A percentile compares a stretch with the other conserved stretches of the same genome.
Evolutionary conservation across 2,329 filamentous ascomycete species (phyloP).

Genomic region (Colletotrichum karsti): DNA sequence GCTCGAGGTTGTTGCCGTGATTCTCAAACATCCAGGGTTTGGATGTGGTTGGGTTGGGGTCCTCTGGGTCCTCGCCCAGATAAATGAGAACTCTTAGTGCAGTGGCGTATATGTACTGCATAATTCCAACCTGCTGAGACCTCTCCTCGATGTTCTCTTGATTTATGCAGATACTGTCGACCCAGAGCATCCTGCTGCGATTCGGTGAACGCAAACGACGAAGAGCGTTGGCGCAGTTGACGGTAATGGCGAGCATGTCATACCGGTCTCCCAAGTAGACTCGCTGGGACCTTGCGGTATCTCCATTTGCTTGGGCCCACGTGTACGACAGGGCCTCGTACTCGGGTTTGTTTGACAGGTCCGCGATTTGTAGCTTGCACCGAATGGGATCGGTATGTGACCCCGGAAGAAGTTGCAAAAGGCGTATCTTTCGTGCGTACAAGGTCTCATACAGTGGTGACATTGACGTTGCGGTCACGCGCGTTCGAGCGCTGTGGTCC

Average conservation of each 20-base stretch:
- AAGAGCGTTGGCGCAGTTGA: slow-evolving; percentile 11
- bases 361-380: not conserved
- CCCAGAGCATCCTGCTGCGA: not conserved
- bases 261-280: not conserved
- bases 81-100: not conserved
- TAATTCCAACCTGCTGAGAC: slow-evolving; percentile 29
- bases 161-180: slow-evolving; percentile 14
- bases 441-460: not conserved
- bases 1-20: not conserved
- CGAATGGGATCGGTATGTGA: not conserved
- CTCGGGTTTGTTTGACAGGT: not conserved
- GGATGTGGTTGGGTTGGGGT: not conserved
- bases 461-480: not conserved
- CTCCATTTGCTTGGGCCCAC: not conserved
- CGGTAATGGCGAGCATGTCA: not conserved
- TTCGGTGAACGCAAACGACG: not conserved
- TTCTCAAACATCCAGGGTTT: not conserved
- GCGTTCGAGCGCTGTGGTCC: no score
- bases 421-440: not conserved
- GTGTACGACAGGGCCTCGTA: slow-evolving; percentile 26
- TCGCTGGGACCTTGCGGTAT: not conserved
- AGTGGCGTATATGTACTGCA: slow-evolving; percentile 31
- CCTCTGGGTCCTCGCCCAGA: not conserved
- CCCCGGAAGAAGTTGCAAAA: not conserved
- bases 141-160: slow-evolving; percentile 24